Evolutionary conservation across 495 filamentous ascomycete species (phyloP).

Genomic region (Aspergillus ellipticus): DNA sequence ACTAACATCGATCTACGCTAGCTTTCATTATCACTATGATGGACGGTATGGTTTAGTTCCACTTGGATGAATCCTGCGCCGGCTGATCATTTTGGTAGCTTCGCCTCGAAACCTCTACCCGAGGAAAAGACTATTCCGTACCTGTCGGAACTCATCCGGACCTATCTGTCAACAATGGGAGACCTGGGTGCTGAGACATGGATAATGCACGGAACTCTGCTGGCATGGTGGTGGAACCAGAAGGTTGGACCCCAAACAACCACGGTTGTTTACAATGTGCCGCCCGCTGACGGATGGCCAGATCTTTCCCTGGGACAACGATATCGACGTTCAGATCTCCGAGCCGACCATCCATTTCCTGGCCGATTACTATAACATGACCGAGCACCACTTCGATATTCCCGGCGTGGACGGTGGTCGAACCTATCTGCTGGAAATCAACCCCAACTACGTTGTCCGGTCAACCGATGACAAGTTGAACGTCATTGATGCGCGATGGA

Average conservation of each 20-base stretch:
- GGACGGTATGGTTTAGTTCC: conserved; percentile 41
- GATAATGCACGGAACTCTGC: conserved; percentile 60
- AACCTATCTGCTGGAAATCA: conserved; percentile 56
- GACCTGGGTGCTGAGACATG: conserved; percentile 56
- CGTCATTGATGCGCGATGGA: conserved; percentile 60
- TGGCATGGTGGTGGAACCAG: conserved; percentile 64
- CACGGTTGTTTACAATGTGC: not conserved
- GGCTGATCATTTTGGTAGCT: conserved; percentile 37
- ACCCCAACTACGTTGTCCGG: conserved; percentile 53
- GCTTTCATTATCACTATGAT: conserved; percentile 61
- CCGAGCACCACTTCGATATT: conserved; percentile 51
- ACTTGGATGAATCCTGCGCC: not conserved
- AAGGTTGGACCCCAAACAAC: conserved; percentile 28
- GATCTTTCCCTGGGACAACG: conserved; percentile 63
- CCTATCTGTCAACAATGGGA: conserved; percentile 53
- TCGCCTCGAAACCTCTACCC: conserved; percentile 42
- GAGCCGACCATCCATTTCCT: conserved; percentile 54
- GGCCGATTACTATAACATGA: conserved; percentile 61
- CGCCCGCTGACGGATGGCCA: conserved; percentile 11
- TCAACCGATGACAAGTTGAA: conserved; percentile 46
- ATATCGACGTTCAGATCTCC: conserved; percentile 58
- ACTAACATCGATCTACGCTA: conserved; percentile 22
- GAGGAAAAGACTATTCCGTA: conserved; percentile 45
- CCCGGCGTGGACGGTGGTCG: conserved; percentile 37
- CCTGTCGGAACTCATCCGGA: conserved; percentile 50